Conservation (phyloP, 2,329 filamentous ascomycete genomes). For the Emmonsia crescens region DNA sequence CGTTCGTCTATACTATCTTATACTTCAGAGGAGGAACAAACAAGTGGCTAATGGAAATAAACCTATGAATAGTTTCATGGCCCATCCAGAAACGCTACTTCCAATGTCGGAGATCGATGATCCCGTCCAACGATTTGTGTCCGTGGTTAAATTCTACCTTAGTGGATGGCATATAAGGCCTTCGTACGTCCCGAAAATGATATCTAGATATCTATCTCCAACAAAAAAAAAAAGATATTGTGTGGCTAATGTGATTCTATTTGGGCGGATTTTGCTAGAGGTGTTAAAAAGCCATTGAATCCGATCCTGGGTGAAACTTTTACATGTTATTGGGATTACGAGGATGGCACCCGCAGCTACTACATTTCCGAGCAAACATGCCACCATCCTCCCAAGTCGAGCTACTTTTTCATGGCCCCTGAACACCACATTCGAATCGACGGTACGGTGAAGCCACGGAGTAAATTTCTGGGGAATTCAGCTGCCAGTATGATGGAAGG, state of each 20-base stretch:
- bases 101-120: conserved; percentile 81
- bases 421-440: conserved; percentile 91
- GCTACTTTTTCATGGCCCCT: conserved; percentile 97
- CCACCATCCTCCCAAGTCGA: conserved; percentile 95
- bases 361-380: conserved; percentile 98
- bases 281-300: conserved; percentile 96
- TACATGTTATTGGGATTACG: conserved; percentile 90
- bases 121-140: conserved; percentile 77
- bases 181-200: conserved; percentile 50
- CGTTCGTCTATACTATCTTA: neutral
- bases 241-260: neutral
- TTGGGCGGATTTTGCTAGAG: conserved; percentile 41
- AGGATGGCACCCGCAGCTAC: conserved; percentile 74
- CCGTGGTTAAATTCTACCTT: conserved; percentile 95
- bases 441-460: conserved; percentile 86
- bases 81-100: conserved; percentile 89
- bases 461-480: conserved; percentile 92
- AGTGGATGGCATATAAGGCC: conserved; percentile 99
- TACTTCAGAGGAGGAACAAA: conserved; percentile 1
- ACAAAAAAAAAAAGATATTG: neutral
- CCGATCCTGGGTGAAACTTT: conserved; percentile 92
- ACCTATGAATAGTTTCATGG: conserved; percentile 71
- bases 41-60: conserved; percentile 13
- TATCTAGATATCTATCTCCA: neutral
- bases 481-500: conserved; percentile 98